Evolutionary conservation across 306 rosid genomes (phyloP).

Genomic region (Prunus fruticosa): DNA sequence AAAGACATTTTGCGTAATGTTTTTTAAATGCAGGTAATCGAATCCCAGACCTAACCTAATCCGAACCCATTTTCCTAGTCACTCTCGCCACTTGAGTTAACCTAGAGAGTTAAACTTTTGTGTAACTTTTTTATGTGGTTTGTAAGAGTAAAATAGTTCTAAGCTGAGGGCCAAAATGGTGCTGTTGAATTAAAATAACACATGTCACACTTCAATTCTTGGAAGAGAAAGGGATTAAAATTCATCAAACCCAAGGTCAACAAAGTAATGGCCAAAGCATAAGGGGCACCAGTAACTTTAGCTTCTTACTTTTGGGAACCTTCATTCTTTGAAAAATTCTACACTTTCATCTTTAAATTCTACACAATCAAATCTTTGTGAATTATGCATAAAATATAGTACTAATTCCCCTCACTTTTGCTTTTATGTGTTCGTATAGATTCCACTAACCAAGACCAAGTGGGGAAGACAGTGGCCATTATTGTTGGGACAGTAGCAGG

Average conservation of each 20-base stretch:
- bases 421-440: constrained; percentile 40
- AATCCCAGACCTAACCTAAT: too few species aligned
- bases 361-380: neutral
- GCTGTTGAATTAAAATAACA: neutral
- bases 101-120: neutral
- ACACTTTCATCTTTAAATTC: constrained; percentile 2
- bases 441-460: constrained; percentile 57
- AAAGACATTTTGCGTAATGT: too few species aligned
- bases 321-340: constrained; percentile 14
- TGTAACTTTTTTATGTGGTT: neutral
- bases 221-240: neutral
- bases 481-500: constrained; percentile 69
- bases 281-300: constrained; percentile 28
- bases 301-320: constrained; percentile 27
- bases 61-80: too few species aligned
- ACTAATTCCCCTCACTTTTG: constrained; percentile 18
- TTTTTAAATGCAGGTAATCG: too few species aligned
- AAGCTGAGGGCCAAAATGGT: neutral
- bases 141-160: neutral
- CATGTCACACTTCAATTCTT: constrained; percentile 16
- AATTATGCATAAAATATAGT: neutral
- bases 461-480: constrained; percentile 80
- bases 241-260: constrained; percentile 27
- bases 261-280: constrained; percentile 33
- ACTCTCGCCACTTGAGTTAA: too few species aligned